Evolutionary conservation across 2,329 filamentous ascomycete species (phyloP).

Genomic region (Aspergillus jensenii): DNA sequence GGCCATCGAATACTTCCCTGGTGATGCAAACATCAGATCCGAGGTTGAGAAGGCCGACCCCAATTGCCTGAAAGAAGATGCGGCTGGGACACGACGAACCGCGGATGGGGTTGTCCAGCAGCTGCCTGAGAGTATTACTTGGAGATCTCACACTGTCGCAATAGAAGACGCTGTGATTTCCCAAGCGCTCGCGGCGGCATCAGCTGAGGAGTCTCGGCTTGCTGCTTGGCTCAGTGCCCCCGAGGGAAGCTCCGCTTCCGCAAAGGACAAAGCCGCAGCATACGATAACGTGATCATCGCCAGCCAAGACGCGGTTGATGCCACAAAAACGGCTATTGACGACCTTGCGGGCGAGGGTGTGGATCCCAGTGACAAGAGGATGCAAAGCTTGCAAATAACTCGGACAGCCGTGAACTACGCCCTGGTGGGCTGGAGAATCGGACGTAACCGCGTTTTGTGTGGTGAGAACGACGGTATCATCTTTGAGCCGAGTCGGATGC

Average conservation of each 20-base stretch:
- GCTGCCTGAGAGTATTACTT: conserved; percentile 73
- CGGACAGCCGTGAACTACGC: conserved; percentile 92
- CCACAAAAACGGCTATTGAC: conserved; percentile 88
- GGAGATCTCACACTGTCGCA: conserved; percentile 80
- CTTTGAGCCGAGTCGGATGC: conserved; percentile 46
- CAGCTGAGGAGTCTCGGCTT: conserved; percentile 54
- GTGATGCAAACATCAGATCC: conserved; percentile 58
- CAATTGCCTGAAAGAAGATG: conserved; percentile 62
- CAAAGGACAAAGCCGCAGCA: conserved; percentile 71
- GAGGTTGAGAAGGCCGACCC: conserved; percentile 71
- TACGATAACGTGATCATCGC: conserved; percentile 90
- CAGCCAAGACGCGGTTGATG: conserved; percentile 91
- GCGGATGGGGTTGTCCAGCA: conserved; percentile 47
- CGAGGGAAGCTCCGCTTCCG: conserved; percentile 38
- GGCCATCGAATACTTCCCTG: conserved; percentile 74
- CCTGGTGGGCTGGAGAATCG: conserved; percentile 91
- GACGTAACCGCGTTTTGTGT: conserved; percentile 84
- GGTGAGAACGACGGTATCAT: conserved; percentile 76
- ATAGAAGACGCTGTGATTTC: conserved; percentile 94
- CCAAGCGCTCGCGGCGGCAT: conserved; percentile 72
- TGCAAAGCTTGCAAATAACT: conserved; percentile 91
- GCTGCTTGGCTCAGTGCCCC: conserved; percentile 45
- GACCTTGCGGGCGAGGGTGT: conserved; percentile 82
- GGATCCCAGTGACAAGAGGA: conserved; percentile 75
- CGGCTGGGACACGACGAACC: conserved; percentile 48